Evolutionary conservation across 768 basidiomycete species (phyloP).

Genomic region (Nevesoporus exiguus): DNA sequence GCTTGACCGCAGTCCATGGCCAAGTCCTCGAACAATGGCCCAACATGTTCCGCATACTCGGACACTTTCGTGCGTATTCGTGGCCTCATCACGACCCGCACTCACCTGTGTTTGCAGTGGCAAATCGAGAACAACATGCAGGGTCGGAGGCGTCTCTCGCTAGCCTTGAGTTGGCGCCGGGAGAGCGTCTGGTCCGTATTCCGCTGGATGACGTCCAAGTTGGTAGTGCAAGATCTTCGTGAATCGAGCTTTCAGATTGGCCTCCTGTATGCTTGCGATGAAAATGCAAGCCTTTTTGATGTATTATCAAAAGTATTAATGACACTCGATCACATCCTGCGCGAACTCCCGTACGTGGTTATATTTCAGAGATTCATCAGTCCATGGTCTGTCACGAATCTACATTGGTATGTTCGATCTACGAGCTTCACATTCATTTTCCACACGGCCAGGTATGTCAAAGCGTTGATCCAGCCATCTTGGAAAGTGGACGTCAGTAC

Average conservation of each 20-base stretch:
- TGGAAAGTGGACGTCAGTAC: too few species aligned
- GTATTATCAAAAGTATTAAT: background rate
- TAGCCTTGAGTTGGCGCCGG: conserved; percentile 28
- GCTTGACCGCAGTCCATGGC: conserved; percentile 54
- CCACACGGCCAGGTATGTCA: too few species aligned
- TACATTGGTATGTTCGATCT: too few species aligned
- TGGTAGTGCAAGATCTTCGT: conserved; percentile 10
- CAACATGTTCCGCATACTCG: conserved; percentile 76
- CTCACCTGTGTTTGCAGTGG: conserved; percentile 37
- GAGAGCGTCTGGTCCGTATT: conserved; percentile 69
- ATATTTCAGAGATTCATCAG: too few species aligned
- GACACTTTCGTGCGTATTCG: conserved; percentile 55
- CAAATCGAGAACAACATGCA: conserved; percentile 39
- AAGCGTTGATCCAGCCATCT: too few species aligned
- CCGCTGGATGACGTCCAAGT: conserved; percentile 63
- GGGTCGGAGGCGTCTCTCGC: conserved; percentile 23
- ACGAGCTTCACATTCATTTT: too few species aligned
- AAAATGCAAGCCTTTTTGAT: too few species aligned
- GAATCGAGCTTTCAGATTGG: background rate
- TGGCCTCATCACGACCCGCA: background rate
- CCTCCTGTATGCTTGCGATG: too few species aligned
- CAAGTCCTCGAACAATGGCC: conserved; percentile 80
- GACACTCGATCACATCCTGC: background rate
- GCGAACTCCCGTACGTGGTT: too few species aligned
- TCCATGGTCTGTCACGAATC: too few species aligned